Evolutionary conservation across 2,329 filamentous ascomycete species (phyloP), one percentile per base, ranked within the genome.

Genomic region (Pseudopyricularia javanii): DNA sequence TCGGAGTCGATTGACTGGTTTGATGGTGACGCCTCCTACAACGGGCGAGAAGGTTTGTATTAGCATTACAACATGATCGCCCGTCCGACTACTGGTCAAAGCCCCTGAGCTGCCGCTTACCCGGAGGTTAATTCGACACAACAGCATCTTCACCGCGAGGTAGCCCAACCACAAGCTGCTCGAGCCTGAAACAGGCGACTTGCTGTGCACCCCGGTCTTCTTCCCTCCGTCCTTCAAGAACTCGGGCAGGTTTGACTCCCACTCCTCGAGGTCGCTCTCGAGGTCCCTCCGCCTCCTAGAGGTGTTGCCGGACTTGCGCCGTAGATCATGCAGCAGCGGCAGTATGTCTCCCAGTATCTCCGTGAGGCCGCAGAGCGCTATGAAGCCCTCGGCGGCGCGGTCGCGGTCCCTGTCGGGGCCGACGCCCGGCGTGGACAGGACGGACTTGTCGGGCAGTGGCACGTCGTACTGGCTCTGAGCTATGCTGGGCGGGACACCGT

Each of bases 111-210:
- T 56, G 63, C n/a, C 70, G 55, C 66, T 63, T 1, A 66, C 63
- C 50, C 75, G 72, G 1, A 76, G 68, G 50, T 70, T 66, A 22
- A 79, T 70, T 2, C 75, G 68, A 26, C 71, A 67, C 0, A 73
- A 62, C 0, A 79, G 62, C 3, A 79, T 64, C 34, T 70, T 69
- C 6, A 73, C 65, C 0, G 72, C 72, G 1, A 79, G 59, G 56
- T 77, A 79, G 1, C 73, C 67, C 2, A 80, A 61, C 3, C 75
- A 72, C 14, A 80, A 64, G 50, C 79, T 79, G 6, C 74, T 66
- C 0, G 73, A 71, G 0, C 75, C 76, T 0, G 55, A 52, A 1
- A 52, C 50, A 3, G 50, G 35, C 2, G 28, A 8, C 11, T 12
- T 33, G 9, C 50, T 8, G 37, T 26, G 32, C 7, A 15, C 48